Percentiles rank a stretch among this genome's conserved stretches.
phyloP scores from a whole-genome alignment of 768 basidiomycete genomes.

The Tylopilus intermedius region DNA sequence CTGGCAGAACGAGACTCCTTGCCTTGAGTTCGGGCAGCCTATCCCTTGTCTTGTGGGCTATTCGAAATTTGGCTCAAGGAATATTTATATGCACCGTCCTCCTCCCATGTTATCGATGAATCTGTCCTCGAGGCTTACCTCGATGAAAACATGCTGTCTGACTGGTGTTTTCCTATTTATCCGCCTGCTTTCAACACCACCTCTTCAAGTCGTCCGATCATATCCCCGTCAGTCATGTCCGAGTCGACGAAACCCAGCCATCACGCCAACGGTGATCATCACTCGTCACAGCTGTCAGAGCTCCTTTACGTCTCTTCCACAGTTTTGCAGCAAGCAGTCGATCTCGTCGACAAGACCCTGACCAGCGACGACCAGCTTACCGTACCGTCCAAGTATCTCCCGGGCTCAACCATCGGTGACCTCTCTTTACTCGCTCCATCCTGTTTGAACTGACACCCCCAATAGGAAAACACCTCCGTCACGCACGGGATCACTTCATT shows the following conservation, averaged over 20 bases:
- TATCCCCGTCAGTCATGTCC: conserved; percentile 21
- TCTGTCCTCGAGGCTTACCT: conserved; percentile 24
- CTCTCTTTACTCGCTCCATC: background rate
- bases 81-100: conserved; percentile 35
- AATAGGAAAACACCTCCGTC: conserved; percentile 79
- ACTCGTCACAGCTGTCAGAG: conserved; percentile 39
- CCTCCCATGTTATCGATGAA: conserved; percentile 11
- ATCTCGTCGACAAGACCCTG: conserved; percentile 62
- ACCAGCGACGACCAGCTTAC: conserved; percentile 66
- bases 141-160: conserved; percentile 14
- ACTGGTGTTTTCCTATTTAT: conserved; percentile 18
- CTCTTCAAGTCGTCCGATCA: background rate
- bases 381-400: conserved; percentile 64
- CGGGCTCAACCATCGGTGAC: conserved; percentile 84
- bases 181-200: background rate
- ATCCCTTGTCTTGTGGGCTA: conserved; percentile 43
- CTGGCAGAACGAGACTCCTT: conserved; percentile 61
- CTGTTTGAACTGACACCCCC: background rate
- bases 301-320: conserved; percentile 64
- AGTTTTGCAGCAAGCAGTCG: conserved; percentile 67
- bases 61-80: conserved; percentile 79
- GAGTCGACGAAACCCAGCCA: background rate
- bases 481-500: conserved; percentile 79
- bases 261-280: conserved; percentile 6
- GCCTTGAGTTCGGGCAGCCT: conserved; percentile 77